Evolutionary conservation across 257 asterid species (phyloP).

Genomic region (Verbascum thapsus): DNA sequence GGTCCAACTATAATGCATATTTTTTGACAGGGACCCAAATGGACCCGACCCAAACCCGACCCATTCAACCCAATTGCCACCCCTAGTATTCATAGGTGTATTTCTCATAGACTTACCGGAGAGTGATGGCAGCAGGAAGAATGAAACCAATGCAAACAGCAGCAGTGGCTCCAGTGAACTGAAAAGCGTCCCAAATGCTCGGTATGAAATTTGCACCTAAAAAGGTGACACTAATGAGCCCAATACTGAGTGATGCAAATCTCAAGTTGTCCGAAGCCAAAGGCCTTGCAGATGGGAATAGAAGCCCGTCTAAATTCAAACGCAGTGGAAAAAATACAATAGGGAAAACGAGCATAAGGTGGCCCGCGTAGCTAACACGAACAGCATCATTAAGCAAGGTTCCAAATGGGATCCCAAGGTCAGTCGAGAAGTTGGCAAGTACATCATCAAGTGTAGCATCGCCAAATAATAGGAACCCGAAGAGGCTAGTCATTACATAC

Average conservation of each 20-base stretch:
- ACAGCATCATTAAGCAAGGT: constrained; percentile 78
- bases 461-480: constrained; percentile 93
- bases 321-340: constrained; percentile 82
- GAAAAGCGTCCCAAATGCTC: constrained; percentile 99
- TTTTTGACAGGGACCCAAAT: too few species aligned
- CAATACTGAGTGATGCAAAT: constrained; percentile 62
- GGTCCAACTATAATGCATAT: too few species aligned
- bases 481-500: constrained; percentile 81
- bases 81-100: too few species aligned
- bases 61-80: too few species aligned
- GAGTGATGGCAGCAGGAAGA: constrained; percentile 82
- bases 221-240: constrained; percentile 66
- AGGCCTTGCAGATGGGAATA: constrained; percentile 84
- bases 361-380: constrained; percentile 95
- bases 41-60: too few species aligned
- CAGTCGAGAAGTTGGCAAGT: constrained; percentile 84
- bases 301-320: constrained; percentile 85
- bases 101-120: constrained; percentile 62
- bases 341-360: constrained; percentile 97
- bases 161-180: constrained; percentile 99
- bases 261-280: constrained; percentile 60
- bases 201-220: constrained; percentile 95
- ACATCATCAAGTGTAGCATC: constrained; percentile 92
- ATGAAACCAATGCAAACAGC: constrained; percentile 94
- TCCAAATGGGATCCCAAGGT: constrained; percentile 90